Conservation (phyloP, 148 eudicot genomes). For the Rhododendron williamsianum region DNA sequence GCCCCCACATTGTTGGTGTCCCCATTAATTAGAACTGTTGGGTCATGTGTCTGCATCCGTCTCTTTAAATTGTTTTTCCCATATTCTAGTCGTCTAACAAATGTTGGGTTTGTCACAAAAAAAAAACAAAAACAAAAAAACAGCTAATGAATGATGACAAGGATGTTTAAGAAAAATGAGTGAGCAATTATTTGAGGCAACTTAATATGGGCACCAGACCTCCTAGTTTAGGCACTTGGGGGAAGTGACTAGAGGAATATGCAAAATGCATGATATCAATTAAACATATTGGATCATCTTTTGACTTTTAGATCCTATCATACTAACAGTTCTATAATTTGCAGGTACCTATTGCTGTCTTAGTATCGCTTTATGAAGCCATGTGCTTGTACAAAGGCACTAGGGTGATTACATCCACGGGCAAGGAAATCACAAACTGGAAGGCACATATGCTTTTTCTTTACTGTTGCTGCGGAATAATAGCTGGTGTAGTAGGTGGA, state of each 20-base stretch:
- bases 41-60: neutral
- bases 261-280: neutral
- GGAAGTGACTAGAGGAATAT: neutral
- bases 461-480: slow-evolving; percentile 37
- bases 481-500: slow-evolving; percentile 59
- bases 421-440: slow-evolving; percentile 36
- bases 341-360: slow-evolving; percentile 44
- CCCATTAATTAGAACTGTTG: neutral
- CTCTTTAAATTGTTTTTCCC: neutral
- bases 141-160: neutral
- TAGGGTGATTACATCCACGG: slow-evolving; percentile 46
- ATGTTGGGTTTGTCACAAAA: neutral
- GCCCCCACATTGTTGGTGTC: neutral
- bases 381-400: slow-evolving; percentile 41
- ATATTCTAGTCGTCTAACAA: neutral
- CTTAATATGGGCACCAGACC: neutral
- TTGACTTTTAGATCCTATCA: neutral
- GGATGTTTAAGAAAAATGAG: neutral
- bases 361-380: slow-evolving; percentile 40
- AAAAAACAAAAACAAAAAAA: neutral
- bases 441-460: slow-evolving; percentile 32
- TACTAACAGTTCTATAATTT: neutral
- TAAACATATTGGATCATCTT: neutral
- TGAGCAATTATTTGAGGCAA: neutral
- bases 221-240: neutral